Percentiles rank a stretch among this genome's conserved stretches.
Conservation (phyloP, 805 yeast species). For the Saccharomycopsis malanga region DNA sequence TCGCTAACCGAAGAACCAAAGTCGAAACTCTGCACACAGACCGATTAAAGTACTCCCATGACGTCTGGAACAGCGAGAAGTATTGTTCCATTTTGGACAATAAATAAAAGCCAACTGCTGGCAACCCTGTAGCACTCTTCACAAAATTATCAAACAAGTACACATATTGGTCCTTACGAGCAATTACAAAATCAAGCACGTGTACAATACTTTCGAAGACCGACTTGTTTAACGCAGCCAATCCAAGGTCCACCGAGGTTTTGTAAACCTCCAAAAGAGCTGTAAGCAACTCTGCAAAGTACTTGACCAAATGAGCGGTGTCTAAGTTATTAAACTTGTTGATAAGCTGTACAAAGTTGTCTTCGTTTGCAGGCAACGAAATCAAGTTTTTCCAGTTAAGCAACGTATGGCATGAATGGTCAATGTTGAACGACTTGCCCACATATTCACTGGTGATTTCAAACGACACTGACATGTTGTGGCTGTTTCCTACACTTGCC, state of each 20-base stretch:
- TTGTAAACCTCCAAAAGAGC: constrained; percentile 33
- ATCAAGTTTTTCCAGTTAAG: constrained; percentile 43
- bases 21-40: constrained; percentile 56
- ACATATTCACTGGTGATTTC: constrained; percentile 58
- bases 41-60: constrained; percentile 59
- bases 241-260: constrained; percentile 23
- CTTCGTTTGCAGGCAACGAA: constrained; percentile 33
- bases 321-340: constrained; percentile 47
- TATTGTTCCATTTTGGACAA: constrained; percentile 39
- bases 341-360: constrained; percentile 41
- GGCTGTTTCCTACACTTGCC: constrained; percentile 37
- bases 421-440: constrained; percentile 61
- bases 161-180: constrained; percentile 57
- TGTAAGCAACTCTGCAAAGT: constrained; percentile 51
- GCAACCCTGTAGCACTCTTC: constrained; percentile 31
- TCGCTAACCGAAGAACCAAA: constrained; percentile 40
- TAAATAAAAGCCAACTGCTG: constrained; percentile 46
- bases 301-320: constrained; percentile 45
- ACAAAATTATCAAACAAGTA: constrained; percentile 49
- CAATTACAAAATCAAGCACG: constrained; percentile 54
- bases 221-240: constrained; percentile 28
- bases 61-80: constrained; percentile 42
- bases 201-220: constrained; percentile 53
- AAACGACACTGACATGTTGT: constrained; percentile 33
- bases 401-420: constrained; percentile 45